Percentiles rank a stretch among this genome's conserved stretches.
Conservation (phyloP, 2,329 filamentous ascomycete species). For the Daldinia sp. region DNA sequence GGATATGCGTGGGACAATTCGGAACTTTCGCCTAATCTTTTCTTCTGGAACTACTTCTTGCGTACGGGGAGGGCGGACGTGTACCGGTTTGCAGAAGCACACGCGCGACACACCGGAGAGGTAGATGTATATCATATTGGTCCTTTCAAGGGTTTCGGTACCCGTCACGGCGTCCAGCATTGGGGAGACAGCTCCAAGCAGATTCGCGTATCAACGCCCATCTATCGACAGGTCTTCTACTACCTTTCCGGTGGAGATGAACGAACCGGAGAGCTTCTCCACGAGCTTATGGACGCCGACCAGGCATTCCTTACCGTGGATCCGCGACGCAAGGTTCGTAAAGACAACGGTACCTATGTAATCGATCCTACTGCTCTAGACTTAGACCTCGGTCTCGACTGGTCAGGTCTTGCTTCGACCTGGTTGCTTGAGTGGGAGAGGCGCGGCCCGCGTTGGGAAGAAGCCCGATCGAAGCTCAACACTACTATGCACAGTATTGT, state of each 20-base stretch:
- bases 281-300: conserved; percentile 65
- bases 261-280: conserved; percentile 66
- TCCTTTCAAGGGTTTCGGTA: conserved; percentile 69
- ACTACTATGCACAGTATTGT: conserved; percentile 64
- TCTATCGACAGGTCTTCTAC: conserved; percentile 69
- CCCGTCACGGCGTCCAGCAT: conserved; percentile 72
- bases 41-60: conserved; percentile 73
- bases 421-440: conserved; percentile 73
- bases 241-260: conserved; percentile 70
- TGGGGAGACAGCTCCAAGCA: conserved; percentile 72
- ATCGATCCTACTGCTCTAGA: conserved; percentile 60
- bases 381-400: conserved; percentile 69
- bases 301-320: conserved; percentile 66
- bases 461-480: conserved; percentile 63
- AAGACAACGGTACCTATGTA: conserved; percentile 59
- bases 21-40: conserved; percentile 71
- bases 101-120: conserved; percentile 70
- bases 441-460: conserved; percentile 64
- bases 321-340: conserved; percentile 68
- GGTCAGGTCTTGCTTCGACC: conserved; percentile 66
- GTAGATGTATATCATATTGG: conserved; percentile 73
- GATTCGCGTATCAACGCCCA: conserved; percentile 68
- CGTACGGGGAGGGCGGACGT: conserved; percentile 68
- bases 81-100: conserved; percentile 69
- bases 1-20: conserved; percentile 76